Percentiles rank a stretch among this genome's conserved stretches.
Conservation (phyloP, 176 grass and related monocot genomes). For the Musa troglodytarum region DNA sequence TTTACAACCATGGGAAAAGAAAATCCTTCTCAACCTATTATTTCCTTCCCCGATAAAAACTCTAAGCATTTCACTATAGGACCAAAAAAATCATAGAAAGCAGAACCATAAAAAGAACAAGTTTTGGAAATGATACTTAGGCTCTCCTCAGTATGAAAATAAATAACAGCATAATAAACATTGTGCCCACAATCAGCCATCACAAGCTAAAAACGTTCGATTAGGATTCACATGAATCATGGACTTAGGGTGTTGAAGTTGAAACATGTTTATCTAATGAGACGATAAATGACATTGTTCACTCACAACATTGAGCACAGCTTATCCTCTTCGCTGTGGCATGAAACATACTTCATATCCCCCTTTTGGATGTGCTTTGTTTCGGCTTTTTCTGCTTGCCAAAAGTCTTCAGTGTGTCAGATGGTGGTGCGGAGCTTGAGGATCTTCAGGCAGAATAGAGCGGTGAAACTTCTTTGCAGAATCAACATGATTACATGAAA, state of each 20-base stretch:
- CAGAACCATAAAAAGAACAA: too few species aligned
- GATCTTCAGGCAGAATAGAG: conserved; percentile 23
- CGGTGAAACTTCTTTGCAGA: conserved; percentile 53
- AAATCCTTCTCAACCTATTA: too few species aligned
- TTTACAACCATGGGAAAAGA: too few species aligned
- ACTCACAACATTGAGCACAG: background rate
- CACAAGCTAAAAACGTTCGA: background rate
- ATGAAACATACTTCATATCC: background rate
- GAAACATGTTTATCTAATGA: background rate
- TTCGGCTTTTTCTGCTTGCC: background rate
- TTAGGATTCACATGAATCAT: background rate
- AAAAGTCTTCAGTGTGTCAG: conserved; percentile 3
- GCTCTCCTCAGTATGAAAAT: too few species aligned
- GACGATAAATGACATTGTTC: background rate
- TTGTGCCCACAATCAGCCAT: too few species aligned
- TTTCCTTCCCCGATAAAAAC: too few species aligned
- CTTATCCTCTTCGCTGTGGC: background rate
- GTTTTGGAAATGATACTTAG: too few species aligned
- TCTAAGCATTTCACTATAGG: too few species aligned
- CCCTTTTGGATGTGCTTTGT: conserved; percentile 19
- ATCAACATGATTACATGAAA: conserved; percentile 33
- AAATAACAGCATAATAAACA: background rate
- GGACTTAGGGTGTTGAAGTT: background rate
- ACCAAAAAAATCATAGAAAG: too few species aligned
- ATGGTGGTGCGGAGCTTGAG: background rate